Conservation (phyloP, 306 rosid genomes). For the Mimosa bimucronata region DNA sequence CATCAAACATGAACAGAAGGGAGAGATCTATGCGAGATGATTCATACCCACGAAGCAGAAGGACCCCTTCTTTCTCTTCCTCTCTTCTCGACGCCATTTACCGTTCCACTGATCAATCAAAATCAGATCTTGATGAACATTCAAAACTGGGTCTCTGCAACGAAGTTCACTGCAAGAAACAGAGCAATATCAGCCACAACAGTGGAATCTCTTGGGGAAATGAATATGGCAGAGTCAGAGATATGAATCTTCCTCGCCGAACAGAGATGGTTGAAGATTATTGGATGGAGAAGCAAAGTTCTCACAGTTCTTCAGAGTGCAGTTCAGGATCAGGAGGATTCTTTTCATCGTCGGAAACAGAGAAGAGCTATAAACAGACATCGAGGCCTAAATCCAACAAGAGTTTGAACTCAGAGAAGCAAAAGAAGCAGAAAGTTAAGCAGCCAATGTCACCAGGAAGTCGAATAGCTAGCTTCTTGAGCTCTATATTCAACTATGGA, state of each 20-base stretch:
- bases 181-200: conserved; percentile 18
- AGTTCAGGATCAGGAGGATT: conserved; percentile 67
- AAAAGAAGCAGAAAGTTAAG: conserved; percentile 51
- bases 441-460: conserved; percentile 74
- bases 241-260: conserved; percentile 44
- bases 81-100: conserved; percentile 61
- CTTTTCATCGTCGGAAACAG: conserved; percentile 73
- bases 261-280: conserved; percentile 63
- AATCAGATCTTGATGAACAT: conserved; percentile 43
- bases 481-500: conserved; percentile 68
- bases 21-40: conserved; percentile 39
- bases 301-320: conserved; percentile 57
- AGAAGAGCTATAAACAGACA: conserved; percentile 42
- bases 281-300: conserved; percentile 60
- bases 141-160: conserved; percentile 32
- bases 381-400: conserved; percentile 37
- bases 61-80: conserved; percentile 78
- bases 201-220: not conserved
- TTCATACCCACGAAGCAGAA: conserved; percentile 56
- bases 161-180: conserved; percentile 33
- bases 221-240: conserved; percentile 29
- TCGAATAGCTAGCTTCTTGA: conserved; percentile 57
- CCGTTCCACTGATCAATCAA: conserved; percentile 63
- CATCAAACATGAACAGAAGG: conserved; percentile 42
- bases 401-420: conserved; percentile 25